Evolutionary conservation across 768 basidiomycete species (phyloP), one percentile per base, ranked within the genome.

Genomic region (Tulasnella sp.): DNA sequence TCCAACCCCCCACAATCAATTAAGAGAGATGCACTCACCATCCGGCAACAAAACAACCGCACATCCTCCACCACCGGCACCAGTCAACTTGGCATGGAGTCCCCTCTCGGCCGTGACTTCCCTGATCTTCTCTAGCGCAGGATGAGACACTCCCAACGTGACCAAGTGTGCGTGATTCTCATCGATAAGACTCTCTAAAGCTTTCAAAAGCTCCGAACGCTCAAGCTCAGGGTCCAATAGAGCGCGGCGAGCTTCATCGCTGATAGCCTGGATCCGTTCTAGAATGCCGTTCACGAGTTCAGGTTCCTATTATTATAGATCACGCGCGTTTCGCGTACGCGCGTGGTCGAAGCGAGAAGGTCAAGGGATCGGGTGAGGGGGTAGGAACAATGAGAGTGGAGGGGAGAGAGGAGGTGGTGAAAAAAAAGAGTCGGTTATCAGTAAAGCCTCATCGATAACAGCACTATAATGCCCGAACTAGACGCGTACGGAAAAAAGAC

Each of bases 51-150:
- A 89, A 16, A 96, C 97, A 40, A 99, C 95, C 5, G 96, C 92
- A 82, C 98, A 99, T 23, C 98, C 98, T 37, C 98, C 98, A 55
- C 98, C 98, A 40, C 98, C 98, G 11, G 98, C 97, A 57, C 98
- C 98, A 9, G 98, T 99, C 77, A 99, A 85, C 86, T 98, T 98
- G n/a, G 95, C 96, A 81, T 90, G 90, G 70, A 99, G 86, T 13
- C 85, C 85, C 85, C 91, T 93, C 79, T 86, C 82, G 13, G 87
- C 86, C 0, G 95, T 94, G 80, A 88, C 90, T n/a, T 87, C 84
- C 77, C 91, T 89, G 81, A 98, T 95, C 29, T 87, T 85, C 84
- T 99, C 98, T 77, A 99, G 85, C 1, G 91, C 85, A 16, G 94
- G 90, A 84, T 99, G 98, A 2, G 96, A 98, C 42, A 99, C 98